Evolutionary conservation across 495 filamentous ascomycete genomes (phyloP).

Genomic region (Penicillium silybi): DNA sequence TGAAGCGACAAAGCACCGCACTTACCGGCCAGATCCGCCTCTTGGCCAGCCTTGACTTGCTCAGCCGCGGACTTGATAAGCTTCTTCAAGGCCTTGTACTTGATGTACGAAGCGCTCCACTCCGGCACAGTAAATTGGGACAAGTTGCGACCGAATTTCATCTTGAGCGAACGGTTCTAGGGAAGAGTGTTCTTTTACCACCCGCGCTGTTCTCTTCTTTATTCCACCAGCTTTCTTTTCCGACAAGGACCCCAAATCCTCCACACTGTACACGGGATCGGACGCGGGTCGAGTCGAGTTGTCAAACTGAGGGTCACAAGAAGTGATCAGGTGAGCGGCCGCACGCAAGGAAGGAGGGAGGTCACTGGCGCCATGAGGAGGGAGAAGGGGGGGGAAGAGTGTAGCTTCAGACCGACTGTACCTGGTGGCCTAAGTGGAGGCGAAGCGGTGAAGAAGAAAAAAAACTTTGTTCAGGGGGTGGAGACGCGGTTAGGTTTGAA

Average conservation of each 20-base stretch:
- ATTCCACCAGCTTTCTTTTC: not conserved
- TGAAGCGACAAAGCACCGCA: constrained; percentile 1
- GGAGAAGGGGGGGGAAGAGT: not conserved
- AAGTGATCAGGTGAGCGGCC: constrained; percentile 23
- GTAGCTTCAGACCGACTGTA: constrained; percentile 13
- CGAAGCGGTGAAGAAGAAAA: constrained; percentile 6
- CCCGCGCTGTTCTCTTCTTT: not conserved
- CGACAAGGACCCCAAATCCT: not conserved
- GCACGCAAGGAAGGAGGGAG: constrained; percentile 12
- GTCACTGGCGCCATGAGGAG: constrained; percentile 14
- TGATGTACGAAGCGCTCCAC: constrained; percentile 89
- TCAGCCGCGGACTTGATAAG: constrained; percentile 75
- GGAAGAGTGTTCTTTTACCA: not conserved
- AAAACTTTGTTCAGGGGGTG: not conserved
- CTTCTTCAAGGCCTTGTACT: constrained; percentile 95
- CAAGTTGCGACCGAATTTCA: constrained; percentile 85
- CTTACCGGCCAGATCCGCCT: constrained; percentile 75
- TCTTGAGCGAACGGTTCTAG: constrained; percentile 27
- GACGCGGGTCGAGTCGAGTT: not conserved
- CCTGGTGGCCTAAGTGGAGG: constrained; percentile 10
- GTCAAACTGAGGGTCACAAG: constrained; percentile 16
- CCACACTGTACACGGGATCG: not conserved
- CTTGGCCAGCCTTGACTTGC: constrained; percentile 59
- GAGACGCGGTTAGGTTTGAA: not conserved
- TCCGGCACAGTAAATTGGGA: constrained; percentile 94